phyloP scores from a whole-genome alignment of 805 yeast species.

The Scheffersomyces coipomensis region DNA sequence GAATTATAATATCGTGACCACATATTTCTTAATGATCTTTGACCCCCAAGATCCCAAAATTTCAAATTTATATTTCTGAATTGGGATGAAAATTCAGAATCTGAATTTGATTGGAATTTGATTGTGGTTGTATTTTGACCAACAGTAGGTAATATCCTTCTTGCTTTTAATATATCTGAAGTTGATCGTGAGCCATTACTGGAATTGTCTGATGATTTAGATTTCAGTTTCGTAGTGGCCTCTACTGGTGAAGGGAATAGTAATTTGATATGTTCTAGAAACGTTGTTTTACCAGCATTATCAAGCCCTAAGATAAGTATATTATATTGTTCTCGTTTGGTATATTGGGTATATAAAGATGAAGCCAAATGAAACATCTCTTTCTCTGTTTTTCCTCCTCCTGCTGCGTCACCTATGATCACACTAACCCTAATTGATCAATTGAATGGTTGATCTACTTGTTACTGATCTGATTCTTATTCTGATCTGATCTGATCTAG shows the following conservation, averaged over 20 bases:
- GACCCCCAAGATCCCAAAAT: constrained; percentile 98
- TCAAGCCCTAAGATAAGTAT: constrained; percentile 82
- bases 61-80: constrained; percentile 56
- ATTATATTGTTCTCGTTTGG: constrained; percentile 45
- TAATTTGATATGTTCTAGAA: constrained; percentile 39
- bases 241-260: constrained; percentile 27
- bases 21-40: constrained; percentile 73
- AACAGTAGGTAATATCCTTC: constrained; percentile 83
- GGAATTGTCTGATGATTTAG: constrained; percentile 9
- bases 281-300: constrained; percentile 88
- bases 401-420: neutral
- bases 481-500: too few relatives aligned
- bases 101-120: constrained; percentile 38
- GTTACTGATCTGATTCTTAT: too few relatives aligned
- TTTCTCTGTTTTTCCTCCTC: neutral
- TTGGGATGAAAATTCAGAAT: constrained; percentile 25
- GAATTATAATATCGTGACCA: constrained; percentile 86
- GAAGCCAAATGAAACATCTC: constrained; percentile 45
- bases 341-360: constrained; percentile 43
- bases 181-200: constrained; percentile 12
- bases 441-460: too few relatives aligned
- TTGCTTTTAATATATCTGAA: constrained; percentile 33
- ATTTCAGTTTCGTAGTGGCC: constrained; percentile 11
- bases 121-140: constrained; percentile 77
- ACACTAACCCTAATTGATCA: too few relatives aligned